Percentiles rank a stretch among this genome's conserved stretches.
Conservation (phyloP, 1,284 basidiomycete species). For the Apiotrichum domesticum region DNA sequence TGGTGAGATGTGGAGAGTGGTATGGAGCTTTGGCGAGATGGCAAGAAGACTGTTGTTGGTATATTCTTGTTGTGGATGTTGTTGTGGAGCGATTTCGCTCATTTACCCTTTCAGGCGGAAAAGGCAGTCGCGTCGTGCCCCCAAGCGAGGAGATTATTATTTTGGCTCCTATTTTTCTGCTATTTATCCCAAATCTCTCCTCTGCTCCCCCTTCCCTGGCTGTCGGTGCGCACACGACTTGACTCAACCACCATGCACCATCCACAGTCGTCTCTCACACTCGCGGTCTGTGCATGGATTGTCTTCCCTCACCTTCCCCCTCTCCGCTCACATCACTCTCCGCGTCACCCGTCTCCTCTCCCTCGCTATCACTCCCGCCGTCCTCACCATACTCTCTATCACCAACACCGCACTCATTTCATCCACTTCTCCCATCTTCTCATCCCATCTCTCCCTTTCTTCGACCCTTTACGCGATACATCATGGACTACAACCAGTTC, state of each 20-base stretch:
- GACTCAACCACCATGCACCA: too few relatives aligned
- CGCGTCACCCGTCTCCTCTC: background rate
- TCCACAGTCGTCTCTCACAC: too few relatives aligned
- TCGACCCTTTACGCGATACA: background rate
- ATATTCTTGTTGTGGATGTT: background rate
- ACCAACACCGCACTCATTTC: background rate
- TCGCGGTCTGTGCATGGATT: too few relatives aligned
- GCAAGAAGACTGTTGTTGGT: background rate
- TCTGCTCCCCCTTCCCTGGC: too few relatives aligned
- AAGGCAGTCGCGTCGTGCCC: constrained; percentile 9
- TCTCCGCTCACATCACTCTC: too few relatives aligned
- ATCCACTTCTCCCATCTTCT: background rate
- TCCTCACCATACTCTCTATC: background rate
- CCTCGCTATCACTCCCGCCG: background rate
- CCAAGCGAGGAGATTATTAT: background rate
- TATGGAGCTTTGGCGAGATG: background rate
- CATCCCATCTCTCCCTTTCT: background rate
- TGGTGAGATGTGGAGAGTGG: too few relatives aligned
- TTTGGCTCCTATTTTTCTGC: background rate
- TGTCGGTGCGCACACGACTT: too few relatives aligned
- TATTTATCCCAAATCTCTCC: background rate
- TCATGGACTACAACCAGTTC: constrained; percentile 42
- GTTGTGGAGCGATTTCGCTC: background rate
- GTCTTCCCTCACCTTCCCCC: too few relatives aligned
- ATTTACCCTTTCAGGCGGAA: background rate